Evolutionary conservation across 2,329 filamentous ascomycete species (phyloP).

Genomic region (Ophiosphaerella herpotricha): DNA sequence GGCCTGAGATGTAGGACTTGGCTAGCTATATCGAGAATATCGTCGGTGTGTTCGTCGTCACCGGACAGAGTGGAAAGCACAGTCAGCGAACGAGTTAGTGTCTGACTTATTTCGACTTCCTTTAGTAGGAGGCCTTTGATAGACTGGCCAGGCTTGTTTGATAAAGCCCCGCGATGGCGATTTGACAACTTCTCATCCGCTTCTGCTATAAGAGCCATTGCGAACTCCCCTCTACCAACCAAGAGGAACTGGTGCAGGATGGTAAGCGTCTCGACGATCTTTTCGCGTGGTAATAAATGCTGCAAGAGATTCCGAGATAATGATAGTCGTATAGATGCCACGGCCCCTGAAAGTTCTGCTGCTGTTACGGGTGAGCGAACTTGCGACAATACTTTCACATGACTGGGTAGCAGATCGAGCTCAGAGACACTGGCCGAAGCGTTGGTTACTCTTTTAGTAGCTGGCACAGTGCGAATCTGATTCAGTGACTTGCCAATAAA

Average conservation of each 20-base stretch:
- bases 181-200: conserved; percentile 79
- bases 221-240: conserved; percentile 87
- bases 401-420: conserved; percentile 66
- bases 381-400: conserved; percentile 70
- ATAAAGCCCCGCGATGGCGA: conserved; percentile 62
- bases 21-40: conserved; percentile 80
- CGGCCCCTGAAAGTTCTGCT: conserved; percentile 69
- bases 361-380: conserved; percentile 76
- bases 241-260: conserved; percentile 87
- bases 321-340: conserved; percentile 77
- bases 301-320: conserved; percentile 84
- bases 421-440: conserved; percentile 48
- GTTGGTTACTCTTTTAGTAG: conserved; percentile 35
- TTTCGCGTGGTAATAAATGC: conserved; percentile 75
- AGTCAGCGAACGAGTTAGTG: conserved; percentile 78
- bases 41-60: conserved; percentile 74
- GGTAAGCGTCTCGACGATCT: conserved; percentile 75
- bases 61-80: conserved; percentile 76
- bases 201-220: conserved; percentile 81
- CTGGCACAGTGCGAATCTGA: conserved; percentile 65
- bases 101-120: conserved; percentile 81
- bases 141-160: conserved; percentile 50
- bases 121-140: conserved; percentile 73
- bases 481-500: conserved; percentile 91
- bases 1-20: conserved; percentile 73